phyloP scores from a whole-genome alignment of 139 green algal species.

The Tetradesmus obliquus region DNA sequence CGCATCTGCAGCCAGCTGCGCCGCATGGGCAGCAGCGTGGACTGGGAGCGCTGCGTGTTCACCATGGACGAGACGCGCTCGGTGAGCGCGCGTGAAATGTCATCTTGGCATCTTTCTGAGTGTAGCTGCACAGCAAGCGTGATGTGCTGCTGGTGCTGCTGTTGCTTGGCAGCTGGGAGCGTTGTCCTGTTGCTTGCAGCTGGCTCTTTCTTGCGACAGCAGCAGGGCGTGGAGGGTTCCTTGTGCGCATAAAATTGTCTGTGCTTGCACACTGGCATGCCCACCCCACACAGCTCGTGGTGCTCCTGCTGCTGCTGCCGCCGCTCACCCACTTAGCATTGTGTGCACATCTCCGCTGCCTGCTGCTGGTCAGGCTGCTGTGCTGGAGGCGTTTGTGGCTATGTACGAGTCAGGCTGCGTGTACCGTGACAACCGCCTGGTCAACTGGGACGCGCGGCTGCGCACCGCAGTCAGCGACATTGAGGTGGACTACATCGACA shows the following conservation, averaged over 20 bases:
- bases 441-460: constrained; percentile 98
- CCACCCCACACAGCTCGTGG: too few species aligned
- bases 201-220: too few species aligned
- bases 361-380: constrained; percentile 42
- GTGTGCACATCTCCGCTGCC: background rate
- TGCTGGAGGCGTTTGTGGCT: constrained; percentile 74
- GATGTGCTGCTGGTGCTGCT: background rate
- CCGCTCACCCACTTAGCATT: background rate
- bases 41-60: constrained; percentile 94
- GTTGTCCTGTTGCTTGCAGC: background rate
- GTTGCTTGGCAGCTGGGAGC: background rate
- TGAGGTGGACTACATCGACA: constrained; percentile 96
- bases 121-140: background rate
- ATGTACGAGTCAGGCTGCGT: constrained; percentile 90
- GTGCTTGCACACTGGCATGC: too few species aligned
- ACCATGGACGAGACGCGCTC: constrained; percentile 96
- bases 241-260: too few species aligned
- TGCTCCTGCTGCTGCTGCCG: background rate
- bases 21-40: constrained; percentile 89
- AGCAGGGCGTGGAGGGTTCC: too few species aligned
- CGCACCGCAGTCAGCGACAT: constrained; percentile 97
- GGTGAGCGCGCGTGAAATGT: constrained; percentile 59
- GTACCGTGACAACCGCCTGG: constrained; percentile 98
- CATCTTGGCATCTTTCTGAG: too few species aligned
- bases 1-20: constrained; percentile 92